Evolutionary conservation across 495 filamentous ascomycete species (phyloP).

Genomic region (Monascus purpureus): DNA sequence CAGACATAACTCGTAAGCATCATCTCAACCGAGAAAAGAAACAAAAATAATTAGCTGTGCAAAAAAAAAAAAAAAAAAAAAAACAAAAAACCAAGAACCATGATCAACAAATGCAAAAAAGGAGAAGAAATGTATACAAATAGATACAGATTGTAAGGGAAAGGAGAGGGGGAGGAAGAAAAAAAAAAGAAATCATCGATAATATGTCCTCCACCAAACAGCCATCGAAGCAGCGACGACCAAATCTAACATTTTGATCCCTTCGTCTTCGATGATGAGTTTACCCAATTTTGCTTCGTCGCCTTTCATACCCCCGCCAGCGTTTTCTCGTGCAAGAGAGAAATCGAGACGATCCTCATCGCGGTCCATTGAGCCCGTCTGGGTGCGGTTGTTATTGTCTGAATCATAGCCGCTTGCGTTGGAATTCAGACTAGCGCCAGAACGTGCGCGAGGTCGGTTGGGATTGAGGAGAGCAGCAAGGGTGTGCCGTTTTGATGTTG

Average conservation of each 20-base stretch:
- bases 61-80: not conserved
- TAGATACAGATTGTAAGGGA: not conserved
- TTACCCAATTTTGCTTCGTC: constrained; percentile 89
- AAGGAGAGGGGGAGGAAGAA: not conserved
- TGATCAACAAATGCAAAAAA: not conserved
- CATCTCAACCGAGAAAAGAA: too few species aligned
- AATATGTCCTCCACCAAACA: constrained; percentile 88
- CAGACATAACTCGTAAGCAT: too few species aligned
- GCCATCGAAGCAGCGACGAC: constrained; percentile 82
- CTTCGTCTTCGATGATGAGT: constrained; percentile 78
- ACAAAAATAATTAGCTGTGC: not conserved
- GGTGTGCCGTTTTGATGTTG: constrained; percentile 2
- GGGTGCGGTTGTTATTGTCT: constrained; percentile 1
- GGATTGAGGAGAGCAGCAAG: constrained; percentile 4
- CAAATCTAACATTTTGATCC: constrained; percentile 89
- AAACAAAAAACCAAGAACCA: constrained; percentile 1
- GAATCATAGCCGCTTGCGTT: constrained; percentile 2
- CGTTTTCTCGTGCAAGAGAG: constrained; percentile 58
- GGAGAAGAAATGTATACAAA: not conserved
- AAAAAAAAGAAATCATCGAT: constrained; percentile 22
- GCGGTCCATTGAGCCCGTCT: constrained; percentile 3
- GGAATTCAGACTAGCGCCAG: constrained; percentile 12
- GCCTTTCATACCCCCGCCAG: constrained; percentile 70
- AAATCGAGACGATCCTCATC: constrained; percentile 45
- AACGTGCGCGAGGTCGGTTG: constrained; percentile 3